Conservation (phyloP, 148 eudicot species). For the Chenopodium album region DNA sequence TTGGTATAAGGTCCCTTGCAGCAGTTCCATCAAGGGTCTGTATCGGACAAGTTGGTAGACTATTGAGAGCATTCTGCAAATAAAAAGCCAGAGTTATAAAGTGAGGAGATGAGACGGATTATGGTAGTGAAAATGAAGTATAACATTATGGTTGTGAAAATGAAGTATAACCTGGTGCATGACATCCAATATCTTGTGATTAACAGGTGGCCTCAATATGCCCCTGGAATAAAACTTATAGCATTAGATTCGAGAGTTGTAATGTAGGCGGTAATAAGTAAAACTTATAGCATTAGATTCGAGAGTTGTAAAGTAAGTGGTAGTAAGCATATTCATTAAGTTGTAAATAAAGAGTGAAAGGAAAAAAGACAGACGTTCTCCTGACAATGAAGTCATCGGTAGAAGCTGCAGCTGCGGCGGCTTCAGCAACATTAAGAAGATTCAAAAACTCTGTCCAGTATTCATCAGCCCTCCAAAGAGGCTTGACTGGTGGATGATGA, state of each 20-base stretch:
- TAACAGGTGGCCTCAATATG: constrained; percentile 78
- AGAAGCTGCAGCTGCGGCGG: constrained; percentile 33
- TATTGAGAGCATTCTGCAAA: constrained; percentile 73
- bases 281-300: constrained; percentile 6
- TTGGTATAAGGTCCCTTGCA: constrained; percentile 67
- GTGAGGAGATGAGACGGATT: no score
- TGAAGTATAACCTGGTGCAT: constrained; percentile 55
- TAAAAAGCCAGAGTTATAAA: constrained; percentile 11
- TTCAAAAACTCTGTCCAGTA: constrained; percentile 85
- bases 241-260: background rate
- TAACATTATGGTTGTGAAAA: constrained; percentile 32
- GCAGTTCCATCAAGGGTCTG: constrained; percentile 55
- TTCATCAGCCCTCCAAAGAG: constrained; percentile 79
- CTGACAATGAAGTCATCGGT: constrained; percentile 43
- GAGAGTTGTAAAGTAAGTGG: no score
- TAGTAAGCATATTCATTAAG: background rate
- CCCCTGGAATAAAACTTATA: constrained; percentile 54
- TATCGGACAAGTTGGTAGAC: constrained; percentile 70
- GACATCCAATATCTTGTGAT: constrained; percentile 57
- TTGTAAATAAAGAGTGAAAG: background rate
- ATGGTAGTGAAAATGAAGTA: background rate
- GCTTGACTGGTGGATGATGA: constrained; percentile 58
- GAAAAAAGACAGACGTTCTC: constrained; percentile 50
- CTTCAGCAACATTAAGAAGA: constrained; percentile 79
- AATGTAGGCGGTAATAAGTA: background rate